Conservation (phyloP, 106 monocot species). For the Apostasia ramifera region DNA sequence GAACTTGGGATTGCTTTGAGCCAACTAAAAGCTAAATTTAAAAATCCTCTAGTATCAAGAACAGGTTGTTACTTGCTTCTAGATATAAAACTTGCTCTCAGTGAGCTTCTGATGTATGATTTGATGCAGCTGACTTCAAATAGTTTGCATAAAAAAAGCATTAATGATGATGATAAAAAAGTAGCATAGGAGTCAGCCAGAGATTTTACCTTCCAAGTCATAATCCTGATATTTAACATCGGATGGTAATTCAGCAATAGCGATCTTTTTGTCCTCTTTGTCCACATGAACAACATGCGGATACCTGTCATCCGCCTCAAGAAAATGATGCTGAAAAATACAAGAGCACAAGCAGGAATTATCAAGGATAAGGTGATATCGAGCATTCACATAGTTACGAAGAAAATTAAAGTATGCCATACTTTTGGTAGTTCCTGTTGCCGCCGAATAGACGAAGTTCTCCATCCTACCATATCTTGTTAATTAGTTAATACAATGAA, state of each 20-base stretch:
- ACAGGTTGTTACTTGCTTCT: no score
- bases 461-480: slow-evolving; percentile 78
- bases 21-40: no score
- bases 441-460: slow-evolving; percentile 72
- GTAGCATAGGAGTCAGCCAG: not conserved
- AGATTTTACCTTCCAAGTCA: slow-evolving; percentile 49
- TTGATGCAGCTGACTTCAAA: no score
- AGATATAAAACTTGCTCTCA: no score
- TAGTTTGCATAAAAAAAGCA: no score
- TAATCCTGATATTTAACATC: slow-evolving; percentile 17
- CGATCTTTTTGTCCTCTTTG: slow-evolving; percentile 22
- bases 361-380: not conserved
- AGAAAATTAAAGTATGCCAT: slow-evolving; percentile 6
- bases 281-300: slow-evolving; percentile 61
- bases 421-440: slow-evolving; percentile 69
- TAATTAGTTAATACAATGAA: slow-evolving; percentile 13
- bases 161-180: not conserved
- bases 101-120: no score
- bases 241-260: slow-evolving; percentile 11
- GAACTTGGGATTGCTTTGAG: no score
- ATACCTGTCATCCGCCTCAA: slow-evolving; percentile 42
- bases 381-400: not conserved
- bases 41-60: no score
- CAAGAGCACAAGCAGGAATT: not conserved
- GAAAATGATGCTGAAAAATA: slow-evolving; percentile 34